These are phyloP conservation scores for Brassica incana DNA, from an alignment of 345 rosid genomes.

Conservation along the genomic window DNA sequence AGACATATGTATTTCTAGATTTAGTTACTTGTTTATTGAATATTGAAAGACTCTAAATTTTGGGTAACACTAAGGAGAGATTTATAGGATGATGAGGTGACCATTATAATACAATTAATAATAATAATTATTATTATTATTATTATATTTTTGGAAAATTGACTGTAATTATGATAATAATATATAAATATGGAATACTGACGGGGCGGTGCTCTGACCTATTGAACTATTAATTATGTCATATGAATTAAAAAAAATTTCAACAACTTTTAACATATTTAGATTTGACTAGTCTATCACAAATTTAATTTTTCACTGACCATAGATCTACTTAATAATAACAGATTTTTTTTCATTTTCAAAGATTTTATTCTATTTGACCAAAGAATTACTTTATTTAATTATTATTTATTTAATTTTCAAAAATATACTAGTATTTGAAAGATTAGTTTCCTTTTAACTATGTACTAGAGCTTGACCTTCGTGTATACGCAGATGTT, in stretches of 20 bases:
- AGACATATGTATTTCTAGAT: not conserved
- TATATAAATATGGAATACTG: not conserved
- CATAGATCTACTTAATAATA: not conserved
- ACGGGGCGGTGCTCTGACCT: too few species aligned
- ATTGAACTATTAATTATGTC: not conserved
- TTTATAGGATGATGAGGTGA: not conserved
- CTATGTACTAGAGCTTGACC: too few species aligned
- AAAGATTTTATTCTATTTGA: not conserved
- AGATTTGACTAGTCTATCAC: not conserved
- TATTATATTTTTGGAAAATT: not conserved
- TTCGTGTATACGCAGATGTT: too few species aligned
- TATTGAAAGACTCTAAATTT: not conserved
- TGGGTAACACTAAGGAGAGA: not conserved
- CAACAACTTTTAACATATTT: not conserved
- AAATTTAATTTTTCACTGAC: not conserved
- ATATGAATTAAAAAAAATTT: not conserved
- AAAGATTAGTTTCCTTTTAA: too few species aligned
- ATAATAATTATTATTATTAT: not conserved
- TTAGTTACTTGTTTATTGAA: not conserved
- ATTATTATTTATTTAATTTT: too few species aligned
- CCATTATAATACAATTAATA: not conserved
- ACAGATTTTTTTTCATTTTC: not conserved
- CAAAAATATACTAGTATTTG: too few species aligned
- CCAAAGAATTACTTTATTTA: not conserved
- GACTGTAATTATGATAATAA: not conserved